Percentiles rank a stretch among this genome's conserved stretches.
These are phyloP conservation scores for Venturia oleaginea DNA, from an alignment of 2,329 filamentous ascomycete species.

Conservation along the genomic window DNA sequence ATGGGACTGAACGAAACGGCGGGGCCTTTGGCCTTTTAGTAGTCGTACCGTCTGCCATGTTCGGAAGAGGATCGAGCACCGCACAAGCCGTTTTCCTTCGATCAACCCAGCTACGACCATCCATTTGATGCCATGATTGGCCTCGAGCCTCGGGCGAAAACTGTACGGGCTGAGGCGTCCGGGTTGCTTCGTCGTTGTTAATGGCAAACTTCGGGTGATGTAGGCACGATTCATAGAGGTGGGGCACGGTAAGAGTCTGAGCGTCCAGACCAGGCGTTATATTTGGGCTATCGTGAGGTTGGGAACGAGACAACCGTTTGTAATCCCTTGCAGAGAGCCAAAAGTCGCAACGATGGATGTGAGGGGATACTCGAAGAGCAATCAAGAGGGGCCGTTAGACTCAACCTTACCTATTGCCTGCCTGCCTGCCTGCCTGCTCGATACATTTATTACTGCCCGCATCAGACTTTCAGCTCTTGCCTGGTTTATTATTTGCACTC, in stretches of 20 bases:
- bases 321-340: neutral
- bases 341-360: neutral
- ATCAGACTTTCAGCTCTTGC: neutral
- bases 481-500: neutral
- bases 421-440: neutral
- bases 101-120: slow-evolving; percentile 6
- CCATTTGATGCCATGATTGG: neutral
- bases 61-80: slow-evolving; percentile 12
- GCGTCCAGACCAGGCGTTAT: neutral
- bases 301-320: neutral
- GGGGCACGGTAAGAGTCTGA: neutral
- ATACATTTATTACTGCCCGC: neutral
- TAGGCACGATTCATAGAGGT: neutral
- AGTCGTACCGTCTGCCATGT: slow-evolving; percentile 9
- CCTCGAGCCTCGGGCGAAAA: slow-evolving; percentile 7
- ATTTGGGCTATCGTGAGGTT: slow-evolving; percentile 5
- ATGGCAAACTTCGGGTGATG: neutral
- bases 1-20: slow-evolving; percentile 28
- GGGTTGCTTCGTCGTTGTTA: slow-evolving; percentile 1
- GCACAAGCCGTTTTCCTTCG: slow-evolving; percentile 9
- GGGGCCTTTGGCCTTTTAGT: slow-evolving; percentile 14
- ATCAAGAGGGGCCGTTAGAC: neutral
- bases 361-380: neutral
- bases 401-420: neutral
- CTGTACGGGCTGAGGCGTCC: neutral